Conservation (phyloP, 2,329 filamentous ascomycete species). For the Beauveria scarabaeidicola region DNA sequence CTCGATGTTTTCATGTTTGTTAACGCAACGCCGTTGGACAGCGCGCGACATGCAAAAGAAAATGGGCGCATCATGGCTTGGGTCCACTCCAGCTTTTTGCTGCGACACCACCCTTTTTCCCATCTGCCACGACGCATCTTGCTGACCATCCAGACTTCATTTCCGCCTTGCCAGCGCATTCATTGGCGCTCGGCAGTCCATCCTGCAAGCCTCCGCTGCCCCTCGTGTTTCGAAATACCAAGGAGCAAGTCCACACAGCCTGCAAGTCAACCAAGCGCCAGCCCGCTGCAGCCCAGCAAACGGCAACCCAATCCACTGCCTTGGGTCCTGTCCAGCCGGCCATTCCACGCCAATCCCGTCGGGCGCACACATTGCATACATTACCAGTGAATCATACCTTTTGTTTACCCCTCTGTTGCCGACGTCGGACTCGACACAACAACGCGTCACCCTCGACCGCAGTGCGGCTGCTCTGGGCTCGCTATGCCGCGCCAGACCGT, state of each 20-base stretch:
- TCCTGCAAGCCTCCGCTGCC: conserved; percentile 4
- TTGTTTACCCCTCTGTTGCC: neutral
- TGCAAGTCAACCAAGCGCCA: neutral
- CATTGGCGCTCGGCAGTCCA: conserved; percentile 3
- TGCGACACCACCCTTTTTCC: conserved; percentile 2
- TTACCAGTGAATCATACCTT: neutral
- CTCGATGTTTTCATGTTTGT: neutral
- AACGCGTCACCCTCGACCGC: conserved; percentile 3
- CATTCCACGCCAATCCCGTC: neutral
- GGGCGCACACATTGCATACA: neutral
- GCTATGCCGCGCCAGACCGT: conserved; percentile 38
- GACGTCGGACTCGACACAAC: conserved; percentile 6
- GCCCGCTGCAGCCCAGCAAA: neutral
- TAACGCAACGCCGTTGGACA: conserved; percentile 1
- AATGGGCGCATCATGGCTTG: neutral
- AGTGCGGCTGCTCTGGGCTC: neutral
- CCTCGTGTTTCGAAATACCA: conserved; percentile 5
- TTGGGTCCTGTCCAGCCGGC: conserved; percentile 2
- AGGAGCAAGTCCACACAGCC: neutral
- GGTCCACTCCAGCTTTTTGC: neutral
- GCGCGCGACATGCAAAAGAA: neutral
- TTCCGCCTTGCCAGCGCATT: neutral
- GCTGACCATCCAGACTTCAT: neutral
- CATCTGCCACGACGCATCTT: neutral
- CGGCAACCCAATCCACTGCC: conserved; percentile 1